A percentile compares a stretch with the other conserved stretches of the same genome.
Conservation (phyloP, 805 yeast species). For the Blastobotrys mokoenaii region DNA sequence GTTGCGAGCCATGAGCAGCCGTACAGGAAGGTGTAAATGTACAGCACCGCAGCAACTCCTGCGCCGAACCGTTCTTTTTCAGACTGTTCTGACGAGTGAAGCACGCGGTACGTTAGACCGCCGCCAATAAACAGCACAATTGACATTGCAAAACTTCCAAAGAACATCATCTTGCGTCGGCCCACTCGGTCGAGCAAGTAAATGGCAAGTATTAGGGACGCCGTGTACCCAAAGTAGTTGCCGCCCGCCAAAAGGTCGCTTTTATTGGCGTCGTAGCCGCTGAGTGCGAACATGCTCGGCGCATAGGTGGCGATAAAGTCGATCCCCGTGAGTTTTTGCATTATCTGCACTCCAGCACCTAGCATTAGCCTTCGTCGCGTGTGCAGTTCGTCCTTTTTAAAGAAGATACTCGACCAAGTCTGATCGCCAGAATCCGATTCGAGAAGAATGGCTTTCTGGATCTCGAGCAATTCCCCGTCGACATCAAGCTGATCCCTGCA, state of each 20-base stretch:
- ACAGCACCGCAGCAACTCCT: neutral
- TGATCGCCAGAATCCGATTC: neutral
- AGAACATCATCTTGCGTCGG: conserved; percentile 46
- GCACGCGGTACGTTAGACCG: neutral
- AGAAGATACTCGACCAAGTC: neutral
- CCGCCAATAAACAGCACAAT: neutral
- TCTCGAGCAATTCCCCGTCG: neutral
- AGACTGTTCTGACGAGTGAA: neutral
- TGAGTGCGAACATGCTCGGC: neutral
- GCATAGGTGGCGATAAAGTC: conserved; percentile 1
- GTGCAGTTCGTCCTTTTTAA: neutral
- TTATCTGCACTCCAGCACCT: neutral
- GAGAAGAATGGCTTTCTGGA: neutral
- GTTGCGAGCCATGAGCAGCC: neutral
- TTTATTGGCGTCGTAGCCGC: neutral
- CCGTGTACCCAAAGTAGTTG: neutral
- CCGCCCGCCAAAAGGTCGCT: neutral
- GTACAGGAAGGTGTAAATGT: neutral
- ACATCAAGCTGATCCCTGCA: neutral
- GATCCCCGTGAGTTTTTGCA: neutral
- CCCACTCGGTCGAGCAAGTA: conserved; percentile 48
- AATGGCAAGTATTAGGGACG: conserved; percentile 31
- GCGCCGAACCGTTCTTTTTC: neutral
- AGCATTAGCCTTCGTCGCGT: neutral
- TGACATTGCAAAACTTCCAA: conserved; percentile 29